These are phyloP conservation scores for Cenchrus americanus DNA, from an alignment of 176 grass and related monocot species.

Conservation along the genomic window DNA sequence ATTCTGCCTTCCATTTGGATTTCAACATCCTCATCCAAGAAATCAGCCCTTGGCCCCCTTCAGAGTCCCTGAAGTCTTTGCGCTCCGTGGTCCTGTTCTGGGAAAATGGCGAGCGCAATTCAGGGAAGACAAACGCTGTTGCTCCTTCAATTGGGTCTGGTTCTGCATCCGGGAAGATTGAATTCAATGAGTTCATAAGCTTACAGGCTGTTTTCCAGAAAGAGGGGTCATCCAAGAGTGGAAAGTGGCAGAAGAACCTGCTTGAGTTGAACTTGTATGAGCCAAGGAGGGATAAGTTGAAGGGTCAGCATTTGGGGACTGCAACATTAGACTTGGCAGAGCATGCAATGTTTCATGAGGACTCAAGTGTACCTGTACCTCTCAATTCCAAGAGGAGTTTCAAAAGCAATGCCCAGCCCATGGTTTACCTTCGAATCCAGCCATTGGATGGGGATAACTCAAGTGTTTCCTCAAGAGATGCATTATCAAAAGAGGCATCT, in stretches of 20 bases:
- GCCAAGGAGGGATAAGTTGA: slow-evolving; percentile 82
- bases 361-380: slow-evolving; percentile 61
- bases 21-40: slow-evolving; percentile 89
- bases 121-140: slow-evolving; percentile 67
- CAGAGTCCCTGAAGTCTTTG: slow-evolving; percentile 81
- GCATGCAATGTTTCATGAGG: slow-evolving; percentile 76
- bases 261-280: slow-evolving; percentile 94
- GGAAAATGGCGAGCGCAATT: slow-evolving; percentile 77
- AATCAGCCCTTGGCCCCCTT: slow-evolving; percentile 95
- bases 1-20: slow-evolving; percentile 65
- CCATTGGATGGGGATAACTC: slow-evolving; percentile 59
- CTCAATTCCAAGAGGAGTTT: slow-evolving; percentile 80
- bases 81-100: slow-evolving; percentile 79
- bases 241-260: slow-evolving; percentile 83
- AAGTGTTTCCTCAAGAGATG: slow-evolving; percentile 53
- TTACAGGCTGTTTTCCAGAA: slow-evolving; percentile 78
- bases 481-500: slow-evolving; percentile 64
- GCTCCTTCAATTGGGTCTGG: slow-evolving; percentile 57
- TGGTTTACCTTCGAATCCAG: slow-evolving; percentile 80
- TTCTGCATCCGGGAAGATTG: slow-evolving; percentile 55
- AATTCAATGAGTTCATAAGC: slow-evolving; percentile 94
- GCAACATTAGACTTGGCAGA: slow-evolving; percentile 82
- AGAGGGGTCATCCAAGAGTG: slow-evolving; percentile 72
- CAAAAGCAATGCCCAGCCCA: slow-evolving; percentile 65
- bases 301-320: slow-evolving; percentile 86